Evolutionary conservation across 1,139 yeast species (phyloP), one percentile per base, ranked within the genome.

Genomic region (Blastobotrys illinoisensis): DNA sequence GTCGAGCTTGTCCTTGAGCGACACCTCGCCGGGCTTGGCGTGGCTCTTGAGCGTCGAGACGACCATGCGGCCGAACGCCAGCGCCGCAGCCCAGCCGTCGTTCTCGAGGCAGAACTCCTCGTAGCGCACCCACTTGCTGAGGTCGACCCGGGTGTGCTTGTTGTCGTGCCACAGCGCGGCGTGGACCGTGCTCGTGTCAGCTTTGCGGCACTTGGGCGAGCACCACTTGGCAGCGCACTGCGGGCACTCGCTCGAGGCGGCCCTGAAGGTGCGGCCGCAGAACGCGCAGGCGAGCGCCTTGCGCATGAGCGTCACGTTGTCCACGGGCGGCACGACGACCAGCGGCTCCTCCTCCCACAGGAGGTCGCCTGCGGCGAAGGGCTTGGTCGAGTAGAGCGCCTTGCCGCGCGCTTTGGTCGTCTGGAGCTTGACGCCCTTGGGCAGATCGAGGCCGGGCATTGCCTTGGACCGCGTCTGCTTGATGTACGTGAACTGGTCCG

Each of bases 241-340:
- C 7, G 54, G 51, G 46, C 65, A 62, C 13, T 59, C 62, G 14
- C 50, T 54, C 16, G 62, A 56, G 14, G 60, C 64, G 59, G 64
- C 74, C 54, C 78, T 77, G 49, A 86, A 71, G 2, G 86, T 76
- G 48, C 79, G 78, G 0, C 95, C 91, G 73, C 98, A 91, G 64
- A 80, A 79, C 1, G 91, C 77, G 68, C 98, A 91, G 3, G 91
- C 89, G 62, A 81, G 81, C 0, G 95, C 91, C 18, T 73, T 68
- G 52, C 80, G 78, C 59, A 88, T 81, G 56, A 88, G 72, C 49
- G 81, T 78, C 36, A 82, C 70, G 59, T 85, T 80, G 16, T 87
- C 93, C 62, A 88, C 75, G 1, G 88, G 87, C 0, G 96, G 91
- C 0, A 88, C 73, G 44, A 81, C 77, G 53, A 88, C 81, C 52